Conservation (phyloP, 306 rosid genomes). For the Rubus idaeus region DNA sequence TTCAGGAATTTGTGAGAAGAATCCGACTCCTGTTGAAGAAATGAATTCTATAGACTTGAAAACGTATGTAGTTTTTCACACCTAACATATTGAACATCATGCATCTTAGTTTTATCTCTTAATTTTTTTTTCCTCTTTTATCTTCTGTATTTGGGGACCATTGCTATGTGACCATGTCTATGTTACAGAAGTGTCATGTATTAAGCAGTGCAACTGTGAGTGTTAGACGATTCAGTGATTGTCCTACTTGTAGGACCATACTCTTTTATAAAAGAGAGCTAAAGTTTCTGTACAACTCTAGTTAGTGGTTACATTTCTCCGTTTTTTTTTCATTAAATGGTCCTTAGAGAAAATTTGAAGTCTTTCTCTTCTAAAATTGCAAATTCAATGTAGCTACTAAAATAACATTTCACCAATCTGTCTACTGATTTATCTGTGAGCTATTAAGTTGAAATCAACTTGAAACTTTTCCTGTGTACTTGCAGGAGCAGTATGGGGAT, state of each 20-base stretch:
- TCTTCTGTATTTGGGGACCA: not conserved
- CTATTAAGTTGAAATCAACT: slow-evolving; percentile 10
- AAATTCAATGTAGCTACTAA: not conserved
- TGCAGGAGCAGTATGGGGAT: slow-evolving; percentile 71
- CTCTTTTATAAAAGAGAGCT: not conserved
- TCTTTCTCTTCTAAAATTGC: not conserved
- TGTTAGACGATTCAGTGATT: not conserved
- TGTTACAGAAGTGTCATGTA: not conserved
- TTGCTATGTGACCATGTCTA: not conserved
- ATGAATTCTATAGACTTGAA: slow-evolving; percentile 66
- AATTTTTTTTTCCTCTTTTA: not conserved
- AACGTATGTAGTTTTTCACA: slow-evolving; percentile 49
- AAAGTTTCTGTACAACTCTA: not conserved
- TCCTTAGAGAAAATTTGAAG: not conserved
- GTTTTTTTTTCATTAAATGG: not conserved
- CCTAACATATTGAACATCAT: not conserved
- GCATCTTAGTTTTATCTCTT: slow-evolving; percentile 12
- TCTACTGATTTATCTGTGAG: not conserved
- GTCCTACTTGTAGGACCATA: not conserved
- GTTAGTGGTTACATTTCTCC: not conserved
- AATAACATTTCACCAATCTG: not conserved
- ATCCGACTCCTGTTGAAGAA: slow-evolving; percentile 47
- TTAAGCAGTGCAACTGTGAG: not conserved
- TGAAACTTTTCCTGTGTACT: slow-evolving; percentile 11
- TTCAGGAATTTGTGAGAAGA: slow-evolving; percentile 65